phyloP scores from a whole-genome alignment of 371 early-diverging fungal genomes.

The Rhizopus stolonifer region DNA sequence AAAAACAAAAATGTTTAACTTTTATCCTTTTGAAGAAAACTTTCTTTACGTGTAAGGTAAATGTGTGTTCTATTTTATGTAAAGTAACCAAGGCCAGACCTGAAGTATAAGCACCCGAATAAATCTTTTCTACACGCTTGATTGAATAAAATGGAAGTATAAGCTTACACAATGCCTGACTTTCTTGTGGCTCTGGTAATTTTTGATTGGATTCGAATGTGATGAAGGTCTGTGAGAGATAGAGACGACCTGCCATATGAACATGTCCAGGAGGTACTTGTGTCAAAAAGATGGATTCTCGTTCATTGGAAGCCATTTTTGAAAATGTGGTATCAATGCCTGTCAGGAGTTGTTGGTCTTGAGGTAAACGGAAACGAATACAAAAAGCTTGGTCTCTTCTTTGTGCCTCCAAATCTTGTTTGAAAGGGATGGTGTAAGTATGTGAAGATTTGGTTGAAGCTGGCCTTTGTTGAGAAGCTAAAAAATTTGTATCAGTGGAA shows the following conservation, averaged over 20 bases:
- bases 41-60: conserved; percentile 45
- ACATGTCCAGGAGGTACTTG: conserved; percentile 25
- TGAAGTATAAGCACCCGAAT: conserved; percentile 35
- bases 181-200: conserved; percentile 43
- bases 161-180: conserved; percentile 59
- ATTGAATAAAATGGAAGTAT: conserved; percentile 87
- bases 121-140: conserved; percentile 87
- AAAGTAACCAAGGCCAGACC: conserved; percentile 53
- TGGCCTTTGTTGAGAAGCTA: conserved; percentile 3
- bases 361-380: conserved; percentile 66
- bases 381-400: conserved; percentile 77
- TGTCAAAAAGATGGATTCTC: conserved; percentile 12
- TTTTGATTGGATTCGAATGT: conserved; percentile 66
- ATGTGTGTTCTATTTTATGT: conserved; percentile 63
- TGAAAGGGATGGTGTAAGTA: conserved; percentile 55
- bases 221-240: conserved; percentile 71
- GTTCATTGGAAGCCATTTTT: conserved; percentile 7
- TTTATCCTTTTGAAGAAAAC: background rate
- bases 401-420: conserved; percentile 65
- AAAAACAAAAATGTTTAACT: background rate
- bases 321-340: conserved; percentile 60
- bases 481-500: conserved; percentile 28
- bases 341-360: conserved; percentile 60
- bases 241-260: conserved; percentile 63
- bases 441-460: too few species aligned